Percentiles rank a stretch among this genome's conserved stretches.
Conservation (phyloP, 129 eudicot genomes). For the Ambrosia trifida region DNA sequence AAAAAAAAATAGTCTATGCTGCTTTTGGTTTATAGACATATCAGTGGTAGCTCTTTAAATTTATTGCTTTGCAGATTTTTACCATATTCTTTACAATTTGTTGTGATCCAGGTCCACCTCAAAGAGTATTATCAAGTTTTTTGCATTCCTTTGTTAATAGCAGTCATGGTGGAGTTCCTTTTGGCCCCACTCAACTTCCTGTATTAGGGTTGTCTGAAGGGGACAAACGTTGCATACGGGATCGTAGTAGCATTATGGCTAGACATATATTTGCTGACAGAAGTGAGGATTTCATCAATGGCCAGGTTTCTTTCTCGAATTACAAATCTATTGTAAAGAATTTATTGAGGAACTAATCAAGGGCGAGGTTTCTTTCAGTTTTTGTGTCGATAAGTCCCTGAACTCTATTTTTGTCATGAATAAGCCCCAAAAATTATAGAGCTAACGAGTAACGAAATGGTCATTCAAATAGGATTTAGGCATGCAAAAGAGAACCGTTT, state of each 20-base stretch:
- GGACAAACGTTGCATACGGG: conserved; percentile 90
- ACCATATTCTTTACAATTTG: not conserved
- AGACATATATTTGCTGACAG: conserved; percentile 91
- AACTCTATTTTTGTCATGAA: not conserved
- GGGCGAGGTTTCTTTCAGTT: not conserved
- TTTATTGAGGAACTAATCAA: too few relatives aligned
- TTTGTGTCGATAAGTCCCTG: not conserved
- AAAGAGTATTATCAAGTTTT: conserved; percentile 78
- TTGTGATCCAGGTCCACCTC: conserved; percentile 80
- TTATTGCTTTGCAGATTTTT: conserved; percentile 9
- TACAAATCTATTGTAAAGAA: not conserved
- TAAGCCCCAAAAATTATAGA: not conserved
- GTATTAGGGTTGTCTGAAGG: conserved; percentile 85
- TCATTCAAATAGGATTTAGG: not conserved
- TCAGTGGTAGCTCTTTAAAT: too few relatives aligned
- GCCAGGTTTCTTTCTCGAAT: conserved; percentile 58
- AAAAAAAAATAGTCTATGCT: too few relatives aligned
- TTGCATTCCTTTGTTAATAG: conserved; percentile 90
- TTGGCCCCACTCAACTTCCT: conserved; percentile 80
- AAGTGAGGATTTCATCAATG: conserved; percentile 79
- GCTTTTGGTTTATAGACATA: too few relatives aligned
- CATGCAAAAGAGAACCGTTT: not conserved
- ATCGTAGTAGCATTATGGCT: conserved; percentile 99
- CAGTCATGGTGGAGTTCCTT: conserved; percentile 71
- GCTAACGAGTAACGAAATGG: not conserved